These are phyloP conservation scores for Penicillium simplicissimum DNA, from an alignment of 495 filamentous ascomycete genomes.

Conservation along the genomic window DNA sequence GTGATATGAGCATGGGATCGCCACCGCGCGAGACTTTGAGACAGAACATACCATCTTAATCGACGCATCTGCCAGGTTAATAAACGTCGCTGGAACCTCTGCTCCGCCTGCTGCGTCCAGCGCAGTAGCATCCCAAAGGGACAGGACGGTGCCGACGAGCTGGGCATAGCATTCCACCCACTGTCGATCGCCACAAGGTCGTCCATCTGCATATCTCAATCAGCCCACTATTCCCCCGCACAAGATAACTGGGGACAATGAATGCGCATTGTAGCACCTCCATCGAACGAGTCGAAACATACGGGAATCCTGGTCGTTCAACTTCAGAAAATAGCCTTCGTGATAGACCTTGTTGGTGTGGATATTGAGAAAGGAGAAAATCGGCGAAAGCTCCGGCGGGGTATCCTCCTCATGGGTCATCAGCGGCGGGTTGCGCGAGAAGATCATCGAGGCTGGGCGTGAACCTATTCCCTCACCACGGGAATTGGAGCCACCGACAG, in stretches of 20 bases:
- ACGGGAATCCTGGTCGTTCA: conserved; percentile 92
- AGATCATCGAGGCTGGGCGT: conserved; percentile 63
- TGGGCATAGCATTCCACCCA: conserved; percentile 99
- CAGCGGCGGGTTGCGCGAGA: conserved; percentile 83
- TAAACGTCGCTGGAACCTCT: conserved; percentile 89
- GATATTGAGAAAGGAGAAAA: conserved; percentile 92
- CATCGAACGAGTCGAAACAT: conserved; percentile 33
- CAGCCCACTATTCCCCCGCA: conserved; percentile 7
- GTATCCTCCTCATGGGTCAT: conserved; percentile 85
- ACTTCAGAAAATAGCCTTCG: conserved; percentile 94
- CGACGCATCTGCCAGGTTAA: conserved; percentile 95
- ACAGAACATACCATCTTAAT: conserved; percentile 80
- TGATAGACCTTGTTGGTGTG: conserved; percentile 96
- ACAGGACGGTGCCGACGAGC: conserved; percentile 90
- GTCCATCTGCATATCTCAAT: conserved; percentile 64
- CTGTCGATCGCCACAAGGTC: conserved; percentile 77
- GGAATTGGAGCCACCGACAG: conserved; percentile 23
- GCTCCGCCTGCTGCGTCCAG: conserved; percentile 84
- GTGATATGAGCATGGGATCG: conserved; percentile 8
- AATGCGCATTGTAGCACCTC: not conserved
- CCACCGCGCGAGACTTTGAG: conserved; percentile 8
- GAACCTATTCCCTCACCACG: conserved; percentile 44
- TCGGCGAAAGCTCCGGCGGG: conserved; percentile 86
- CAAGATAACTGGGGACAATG: not conserved
- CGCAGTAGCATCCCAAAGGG: conserved; percentile 92